Conservation (phyloP, 306 rosid genomes). For the Malus sieversii region DNA sequence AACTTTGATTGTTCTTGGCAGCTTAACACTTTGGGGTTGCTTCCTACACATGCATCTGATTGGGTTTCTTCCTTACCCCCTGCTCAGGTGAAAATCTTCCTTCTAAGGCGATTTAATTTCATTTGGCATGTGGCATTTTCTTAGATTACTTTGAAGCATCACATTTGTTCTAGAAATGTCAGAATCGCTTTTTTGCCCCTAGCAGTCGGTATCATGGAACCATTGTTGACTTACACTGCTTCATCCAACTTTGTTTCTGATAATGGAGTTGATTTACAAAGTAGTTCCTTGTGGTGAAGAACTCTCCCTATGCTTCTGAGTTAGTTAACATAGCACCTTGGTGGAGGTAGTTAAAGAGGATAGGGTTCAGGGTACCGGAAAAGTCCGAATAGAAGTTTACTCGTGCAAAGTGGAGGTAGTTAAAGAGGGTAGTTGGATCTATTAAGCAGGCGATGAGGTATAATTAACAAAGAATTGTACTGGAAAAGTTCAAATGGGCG, state of each 20-base stretch:
- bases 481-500: not conserved
- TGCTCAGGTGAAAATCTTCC: slow-evolving; percentile 60
- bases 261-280: not conserved
- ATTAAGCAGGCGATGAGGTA: not conserved
- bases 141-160: not conserved
- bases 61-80: slow-evolving; percentile 96
- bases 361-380: not conserved
- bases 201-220: not conserved
- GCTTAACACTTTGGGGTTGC: slow-evolving; percentile 94
- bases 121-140: not conserved
- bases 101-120: not conserved
- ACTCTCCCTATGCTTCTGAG: not conserved
- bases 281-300: not conserved
- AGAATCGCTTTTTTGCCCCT: not conserved
- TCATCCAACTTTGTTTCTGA: not conserved
- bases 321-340: not conserved
- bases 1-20: slow-evolving; percentile 22
- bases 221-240: not conserved
- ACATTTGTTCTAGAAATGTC: not conserved
- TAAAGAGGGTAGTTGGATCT: not conserved
- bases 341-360: not conserved
- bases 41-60: slow-evolving; percentile 93
- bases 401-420: too few relatives aligned
- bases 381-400: too few relatives aligned
- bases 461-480: not conserved